Evolutionary conservation across 768 basidiomycete genomes (phyloP).

Genomic region (Termitomyces sp.): DNA sequence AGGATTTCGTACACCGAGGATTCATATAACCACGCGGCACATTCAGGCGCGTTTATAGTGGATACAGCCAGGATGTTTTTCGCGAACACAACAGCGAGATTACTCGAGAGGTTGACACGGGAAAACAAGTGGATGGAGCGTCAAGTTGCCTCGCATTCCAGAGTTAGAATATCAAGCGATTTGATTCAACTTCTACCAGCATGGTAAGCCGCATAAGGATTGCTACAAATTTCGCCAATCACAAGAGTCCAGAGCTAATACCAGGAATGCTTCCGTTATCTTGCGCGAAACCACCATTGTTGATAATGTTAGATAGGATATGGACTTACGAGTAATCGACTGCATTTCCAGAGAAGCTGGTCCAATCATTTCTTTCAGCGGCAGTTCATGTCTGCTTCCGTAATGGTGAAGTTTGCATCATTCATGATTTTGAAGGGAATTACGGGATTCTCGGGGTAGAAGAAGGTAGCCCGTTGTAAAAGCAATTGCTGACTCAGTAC

Average conservation of each 20-base stretch:
- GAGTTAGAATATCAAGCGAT: background rate
- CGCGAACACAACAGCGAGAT: background rate
- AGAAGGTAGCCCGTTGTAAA: background rate
- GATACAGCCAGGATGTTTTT: background rate
- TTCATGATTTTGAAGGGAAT: too few relatives aligned
- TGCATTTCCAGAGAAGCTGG: too few relatives aligned
- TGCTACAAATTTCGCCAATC: background rate
- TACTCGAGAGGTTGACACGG: background rate
- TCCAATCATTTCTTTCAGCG: background rate
- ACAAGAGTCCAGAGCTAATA: background rate
- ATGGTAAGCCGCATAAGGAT: background rate
- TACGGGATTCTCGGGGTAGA: background rate
- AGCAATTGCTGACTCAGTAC: too few relatives aligned
- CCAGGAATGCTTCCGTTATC: background rate
- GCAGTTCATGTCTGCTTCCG: background rate
- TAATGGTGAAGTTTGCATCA: background rate
- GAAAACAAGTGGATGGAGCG: background rate
- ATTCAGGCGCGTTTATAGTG: background rate
- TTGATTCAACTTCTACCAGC: background rate
- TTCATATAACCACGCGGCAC: background rate
- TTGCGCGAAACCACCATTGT: too few relatives aligned
- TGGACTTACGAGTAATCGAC: too few relatives aligned
- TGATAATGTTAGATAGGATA: too few relatives aligned
- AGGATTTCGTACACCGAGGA: background rate
- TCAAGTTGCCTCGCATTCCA: background rate